Evolutionary conservation across 805 yeast genomes (phyloP).

Genomic region (Saccharomycopsis guyanensis): DNA sequence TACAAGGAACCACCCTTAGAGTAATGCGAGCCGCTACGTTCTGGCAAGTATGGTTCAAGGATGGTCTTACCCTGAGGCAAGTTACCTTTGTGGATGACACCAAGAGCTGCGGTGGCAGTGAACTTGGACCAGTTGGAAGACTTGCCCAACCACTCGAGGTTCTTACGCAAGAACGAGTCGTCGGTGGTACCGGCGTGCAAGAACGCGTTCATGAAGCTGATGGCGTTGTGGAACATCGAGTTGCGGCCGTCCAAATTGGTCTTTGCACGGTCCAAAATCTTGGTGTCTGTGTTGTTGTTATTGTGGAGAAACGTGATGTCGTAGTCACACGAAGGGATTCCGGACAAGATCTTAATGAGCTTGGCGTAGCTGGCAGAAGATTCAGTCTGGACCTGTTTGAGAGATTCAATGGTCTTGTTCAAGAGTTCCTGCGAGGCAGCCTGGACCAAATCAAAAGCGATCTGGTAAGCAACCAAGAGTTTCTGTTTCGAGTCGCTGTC

Average conservation of each 20-base stretch:
- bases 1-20: slow-evolving; percentile 94
- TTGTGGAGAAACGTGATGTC: slow-evolving; percentile 81
- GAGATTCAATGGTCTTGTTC: slow-evolving; percentile 35
- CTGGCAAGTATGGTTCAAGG: slow-evolving; percentile 84
- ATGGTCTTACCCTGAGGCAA: slow-evolving; percentile 82
- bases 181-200: slow-evolving; percentile 95
- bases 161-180: slow-evolving; percentile 83
- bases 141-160: slow-evolving; percentile 91
- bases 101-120: slow-evolving; percentile 95
- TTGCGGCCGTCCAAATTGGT: slow-evolving; percentile 79
- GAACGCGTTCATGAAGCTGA: slow-evolving; percentile 89
- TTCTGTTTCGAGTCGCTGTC: slow-evolving; percentile 30
- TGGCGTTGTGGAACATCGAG: slow-evolving; percentile 93
- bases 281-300: slow-evolving; percentile 80
- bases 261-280: slow-evolving; percentile 75
- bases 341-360: slow-evolving; percentile 68
- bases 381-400: neutral
- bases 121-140: slow-evolving; percentile 99
- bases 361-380: slow-evolving; percentile 28
- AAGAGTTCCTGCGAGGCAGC: slow-evolving; percentile 88
- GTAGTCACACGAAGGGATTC: slow-evolving; percentile 90
- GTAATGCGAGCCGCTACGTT: slow-evolving; percentile 65
- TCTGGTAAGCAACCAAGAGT: slow-evolving; percentile 72
- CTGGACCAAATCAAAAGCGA: slow-evolving; percentile 89
- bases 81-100: slow-evolving; percentile 95